Evolutionary conservation across 2,329 filamentous ascomycete species (phyloP).

Genomic region (Botryotinia convoluta): DNA sequence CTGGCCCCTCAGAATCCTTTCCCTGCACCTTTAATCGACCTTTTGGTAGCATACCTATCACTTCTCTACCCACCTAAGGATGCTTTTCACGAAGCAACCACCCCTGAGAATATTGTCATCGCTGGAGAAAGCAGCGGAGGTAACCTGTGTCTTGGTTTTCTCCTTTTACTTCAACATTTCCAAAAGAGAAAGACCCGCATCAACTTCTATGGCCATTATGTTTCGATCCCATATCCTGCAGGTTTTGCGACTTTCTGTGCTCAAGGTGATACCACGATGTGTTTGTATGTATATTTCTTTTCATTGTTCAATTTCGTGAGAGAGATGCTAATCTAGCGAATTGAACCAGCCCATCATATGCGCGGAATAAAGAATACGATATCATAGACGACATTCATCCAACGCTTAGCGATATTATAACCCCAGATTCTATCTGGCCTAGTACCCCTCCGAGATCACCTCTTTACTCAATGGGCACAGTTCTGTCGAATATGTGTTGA

Average conservation of each 20-base stretch:
- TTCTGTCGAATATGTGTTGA: background rate
- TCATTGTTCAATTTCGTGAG: background rate
- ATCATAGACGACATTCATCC: background rate
- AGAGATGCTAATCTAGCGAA: background rate
- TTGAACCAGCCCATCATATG: background rate
- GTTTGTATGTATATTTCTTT: background rate
- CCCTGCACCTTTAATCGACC: conserved; percentile 5
- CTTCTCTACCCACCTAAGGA: background rate
- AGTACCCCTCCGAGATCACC: background rate
- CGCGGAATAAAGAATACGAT: background rate
- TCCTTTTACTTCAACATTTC: background rate
- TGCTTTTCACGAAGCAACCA: conserved; percentile 1
- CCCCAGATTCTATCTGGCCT: background rate
- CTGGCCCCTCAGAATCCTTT: background rate
- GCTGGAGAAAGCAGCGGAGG: conserved; percentile 1
- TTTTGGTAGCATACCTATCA: conserved; percentile 12
- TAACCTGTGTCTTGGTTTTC: background rate
- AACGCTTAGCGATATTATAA: background rate
- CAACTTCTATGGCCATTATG: background rate
- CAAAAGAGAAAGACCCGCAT: background rate
- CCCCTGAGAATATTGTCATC: background rate
- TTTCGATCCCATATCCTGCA: background rate
- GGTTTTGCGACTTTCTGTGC: background rate
- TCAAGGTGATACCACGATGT: background rate
- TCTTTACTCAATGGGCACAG: background rate